These are phyloP conservation scores for Aureobasidium sp. DNA, from an alignment of 2,329 filamentous ascomycete species.

Conservation along the genomic window DNA sequence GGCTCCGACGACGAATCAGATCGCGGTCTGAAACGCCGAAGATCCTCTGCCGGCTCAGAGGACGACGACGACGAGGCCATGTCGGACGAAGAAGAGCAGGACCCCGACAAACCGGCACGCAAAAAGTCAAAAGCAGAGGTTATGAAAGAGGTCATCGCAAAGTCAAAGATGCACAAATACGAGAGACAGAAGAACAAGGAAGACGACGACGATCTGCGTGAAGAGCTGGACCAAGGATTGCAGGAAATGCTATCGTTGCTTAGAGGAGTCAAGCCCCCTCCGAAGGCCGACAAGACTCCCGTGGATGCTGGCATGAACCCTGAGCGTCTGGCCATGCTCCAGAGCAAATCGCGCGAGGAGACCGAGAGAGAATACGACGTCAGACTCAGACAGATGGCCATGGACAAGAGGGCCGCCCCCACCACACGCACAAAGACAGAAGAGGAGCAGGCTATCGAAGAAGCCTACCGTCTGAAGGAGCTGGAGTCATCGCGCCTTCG, in stretches of 20 bases:
- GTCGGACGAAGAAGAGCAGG: conserved; percentile 34
- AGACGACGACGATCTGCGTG: conserved; percentile 80
- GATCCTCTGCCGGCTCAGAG: conserved; percentile 44
- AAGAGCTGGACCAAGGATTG: conserved; percentile 77
- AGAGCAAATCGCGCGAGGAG: conserved; percentile 55
- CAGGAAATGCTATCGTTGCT: conserved; percentile 69
- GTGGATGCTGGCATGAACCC: conserved; percentile 46
- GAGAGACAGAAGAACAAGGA: conserved; percentile 90
- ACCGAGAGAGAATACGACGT: conserved; percentile 85
- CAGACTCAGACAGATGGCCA: conserved; percentile 71
- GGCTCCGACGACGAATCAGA: conserved; percentile 30
- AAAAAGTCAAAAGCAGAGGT: conserved; percentile 96
- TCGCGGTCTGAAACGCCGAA: conserved; percentile 37
- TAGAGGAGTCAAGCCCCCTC: conserved; percentile 45
- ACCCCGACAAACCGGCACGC: conserved; percentile 59
- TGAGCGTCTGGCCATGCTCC: conserved; percentile 54
- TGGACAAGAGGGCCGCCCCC: conserved; percentile 78
- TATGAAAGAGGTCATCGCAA: conserved; percentile 95
- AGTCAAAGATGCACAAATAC: conserved; percentile 92
- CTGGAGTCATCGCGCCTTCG: conserved; percentile 75
- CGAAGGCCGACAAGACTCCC: conserved; percentile 18
- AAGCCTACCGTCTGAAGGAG: conserved; percentile 67
- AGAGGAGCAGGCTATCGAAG: conserved; percentile 73
- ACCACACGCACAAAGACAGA: conserved; percentile 85
- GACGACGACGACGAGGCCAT: conserved; percentile 45